Evolutionary conservation across 2,329 filamentous ascomycete species (phyloP).

Genomic region (Raffaelea deltoideospora): DNA sequence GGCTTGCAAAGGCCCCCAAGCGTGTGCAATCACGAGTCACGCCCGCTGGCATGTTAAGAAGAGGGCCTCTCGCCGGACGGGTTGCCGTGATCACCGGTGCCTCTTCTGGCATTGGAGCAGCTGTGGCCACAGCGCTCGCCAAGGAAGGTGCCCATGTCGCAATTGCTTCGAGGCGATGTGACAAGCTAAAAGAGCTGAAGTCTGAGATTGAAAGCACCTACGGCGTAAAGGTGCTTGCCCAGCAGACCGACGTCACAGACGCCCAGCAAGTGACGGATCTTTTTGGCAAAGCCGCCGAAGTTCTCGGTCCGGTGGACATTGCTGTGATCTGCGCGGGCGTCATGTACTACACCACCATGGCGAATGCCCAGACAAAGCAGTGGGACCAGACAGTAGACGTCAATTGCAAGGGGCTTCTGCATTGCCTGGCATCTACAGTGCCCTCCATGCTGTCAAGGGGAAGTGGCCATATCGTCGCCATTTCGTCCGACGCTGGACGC

Average conservation of each 20-base stretch:
- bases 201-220: conserved; percentile 30
- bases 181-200: conserved; percentile 54
- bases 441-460: conserved; percentile 58
- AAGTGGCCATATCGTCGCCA: conserved; percentile 59
- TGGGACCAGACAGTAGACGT: conserved; percentile 76
- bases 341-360: conserved; percentile 86
- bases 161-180: conserved; percentile 54
- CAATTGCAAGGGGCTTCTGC: conserved; percentile 70
- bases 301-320: conserved; percentile 58
- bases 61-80: conserved; percentile 48
- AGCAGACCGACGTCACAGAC: conserved; percentile 59
- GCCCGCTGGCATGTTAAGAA: conserved; percentile 10
- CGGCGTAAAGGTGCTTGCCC: conserved; percentile 51
- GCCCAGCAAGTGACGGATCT: conserved; percentile 51
- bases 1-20: conserved; percentile 37
- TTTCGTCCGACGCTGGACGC: conserved; percentile 67
- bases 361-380: conserved; percentile 55
- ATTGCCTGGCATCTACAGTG: conserved; percentile 55
- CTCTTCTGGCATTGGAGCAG: conserved; percentile 65
- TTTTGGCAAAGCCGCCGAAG: conserved; percentile 38
- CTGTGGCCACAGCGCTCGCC: conserved; percentile 53
- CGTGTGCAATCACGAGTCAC: too few species aligned
- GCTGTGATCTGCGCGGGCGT: conserved; percentile 70
- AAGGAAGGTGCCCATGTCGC: conserved; percentile 57
- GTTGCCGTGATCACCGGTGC: conserved; percentile 68